Evolutionary conservation across 768 basidiomycete species (phyloP).

Genomic region (Fomitopsis pulvina): DNA sequence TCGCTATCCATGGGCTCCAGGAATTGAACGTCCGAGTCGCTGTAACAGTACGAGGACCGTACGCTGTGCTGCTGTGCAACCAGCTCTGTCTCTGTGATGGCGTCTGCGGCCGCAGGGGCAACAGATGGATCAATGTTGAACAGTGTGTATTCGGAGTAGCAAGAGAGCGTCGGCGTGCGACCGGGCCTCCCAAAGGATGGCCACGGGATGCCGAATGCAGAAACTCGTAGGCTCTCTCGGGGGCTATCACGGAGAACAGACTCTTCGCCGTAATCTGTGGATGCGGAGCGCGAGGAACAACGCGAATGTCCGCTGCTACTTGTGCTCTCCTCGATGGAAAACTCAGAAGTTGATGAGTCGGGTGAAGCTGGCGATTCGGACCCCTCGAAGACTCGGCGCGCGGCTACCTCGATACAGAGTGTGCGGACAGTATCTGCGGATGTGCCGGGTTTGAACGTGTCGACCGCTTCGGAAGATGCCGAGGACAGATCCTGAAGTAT

Average conservation of each 20-base stretch:
- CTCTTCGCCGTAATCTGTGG: slow-evolving; percentile 12
- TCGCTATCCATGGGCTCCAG: slow-evolving; percentile 2
- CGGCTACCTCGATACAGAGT: slow-evolving; percentile 8
- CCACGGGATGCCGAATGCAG: slow-evolving; percentile 16
- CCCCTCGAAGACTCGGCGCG: background rate
- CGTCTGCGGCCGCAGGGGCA: background rate
- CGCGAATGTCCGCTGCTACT: slow-evolving; percentile 6
- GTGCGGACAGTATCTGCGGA: slow-evolving; percentile 38
- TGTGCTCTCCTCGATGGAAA: background rate
- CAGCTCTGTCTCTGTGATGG: slow-evolving; percentile 1
- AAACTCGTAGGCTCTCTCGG: slow-evolving; percentile 1
- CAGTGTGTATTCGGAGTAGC: slow-evolving; percentile 6
- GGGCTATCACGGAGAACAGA: background rate
- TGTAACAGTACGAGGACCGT: slow-evolving; percentile 6
- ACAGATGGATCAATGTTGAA: slow-evolving; percentile 10
- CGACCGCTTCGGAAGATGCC: slow-evolving; percentile 10
- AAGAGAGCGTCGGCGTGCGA: slow-evolving; percentile 1
- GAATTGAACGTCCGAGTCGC: background rate
- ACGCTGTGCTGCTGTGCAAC: background rate
- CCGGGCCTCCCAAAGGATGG: slow-evolving; percentile 4
- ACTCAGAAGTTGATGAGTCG: slow-evolving; percentile 1
- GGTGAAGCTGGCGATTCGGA: slow-evolving; percentile 7
- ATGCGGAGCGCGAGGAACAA: slow-evolving; percentile 7
- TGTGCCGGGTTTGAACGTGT: slow-evolving; percentile 36
- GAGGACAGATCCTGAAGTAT: slow-evolving; percentile 5